phyloP scores from a whole-genome alignment of 2,329 filamentous ascomycete genomes.

The Sporothrix euskadiensis region DNA sequence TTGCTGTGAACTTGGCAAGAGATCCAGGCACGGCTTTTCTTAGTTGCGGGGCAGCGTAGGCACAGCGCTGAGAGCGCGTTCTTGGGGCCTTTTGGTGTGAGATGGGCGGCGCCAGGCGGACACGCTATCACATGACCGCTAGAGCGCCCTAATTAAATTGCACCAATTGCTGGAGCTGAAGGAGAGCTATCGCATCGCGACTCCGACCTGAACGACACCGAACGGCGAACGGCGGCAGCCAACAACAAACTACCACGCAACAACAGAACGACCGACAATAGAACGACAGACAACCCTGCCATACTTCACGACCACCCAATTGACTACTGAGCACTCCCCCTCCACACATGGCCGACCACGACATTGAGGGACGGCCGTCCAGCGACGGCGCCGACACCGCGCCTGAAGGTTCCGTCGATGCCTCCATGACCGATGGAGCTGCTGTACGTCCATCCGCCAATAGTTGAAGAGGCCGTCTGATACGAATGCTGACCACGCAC shows the following conservation, averaged over 20 bases:
- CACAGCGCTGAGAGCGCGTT: conserved; percentile 7
- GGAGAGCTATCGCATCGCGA: background rate
- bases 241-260: background rate
- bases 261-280: background rate
- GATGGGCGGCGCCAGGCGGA: conserved; percentile 16
- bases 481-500: background rate
- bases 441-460: background rate
- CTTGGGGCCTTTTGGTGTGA: background rate
- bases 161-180: background rate
- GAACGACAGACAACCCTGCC: background rate
- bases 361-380: conserved; percentile 2
- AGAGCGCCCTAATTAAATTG: background rate
- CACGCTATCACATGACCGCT: conserved; percentile 29
- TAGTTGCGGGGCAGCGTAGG: conserved; percentile 18
- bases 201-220: background rate
- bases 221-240: background rate
- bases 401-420: background rate
- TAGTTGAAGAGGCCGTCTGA: background rate
- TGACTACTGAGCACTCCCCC: background rate
- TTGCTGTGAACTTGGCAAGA: conserved; percentile 1
- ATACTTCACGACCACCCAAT: background rate
- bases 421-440: conserved; percentile 13
- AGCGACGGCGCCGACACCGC: conserved; percentile 7
- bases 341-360: conserved; percentile 13
- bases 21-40: background rate